These are phyloP conservation scores for Daedaleopsis sinensis DNA, from an alignment of 768 basidiomycete genomes.

Conservation along the genomic window DNA sequence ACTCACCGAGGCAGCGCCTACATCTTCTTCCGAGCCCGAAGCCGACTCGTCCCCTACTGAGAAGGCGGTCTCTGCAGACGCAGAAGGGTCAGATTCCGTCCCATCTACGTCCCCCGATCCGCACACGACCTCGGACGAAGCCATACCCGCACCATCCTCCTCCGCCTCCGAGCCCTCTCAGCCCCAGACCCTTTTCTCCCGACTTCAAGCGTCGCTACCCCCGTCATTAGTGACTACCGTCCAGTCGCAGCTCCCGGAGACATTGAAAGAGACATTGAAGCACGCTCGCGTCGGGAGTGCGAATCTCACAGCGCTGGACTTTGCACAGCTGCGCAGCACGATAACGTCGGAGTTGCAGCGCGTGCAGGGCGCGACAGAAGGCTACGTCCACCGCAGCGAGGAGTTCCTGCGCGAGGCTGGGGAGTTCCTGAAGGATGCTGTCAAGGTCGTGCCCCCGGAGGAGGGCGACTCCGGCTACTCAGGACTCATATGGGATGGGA, in stretches of 20 bases:
- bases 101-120: conserved; percentile 6
- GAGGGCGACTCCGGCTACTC: conserved; percentile 37
- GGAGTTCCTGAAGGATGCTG: conserved; percentile 70
- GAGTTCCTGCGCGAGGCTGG: conserved; percentile 69
- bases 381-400: conserved; percentile 61
- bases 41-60: conserved; percentile 12
- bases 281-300: conserved; percentile 50
- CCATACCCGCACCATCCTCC: conserved; percentile 10
- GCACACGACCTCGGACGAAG: conserved; percentile 5
- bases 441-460: conserved; percentile 90
- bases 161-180: conserved; percentile 3
- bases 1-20: conserved; percentile 46
- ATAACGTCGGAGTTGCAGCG: conserved; percentile 68
- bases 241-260: conserved; percentile 67
- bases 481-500: conserved; percentile 78
- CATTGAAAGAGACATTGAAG: conserved; percentile 45
- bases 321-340: conserved; percentile 67
- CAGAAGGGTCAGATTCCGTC: conserved; percentile 8
- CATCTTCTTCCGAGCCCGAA: conserved; percentile 20
- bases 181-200: conserved; percentile 58
- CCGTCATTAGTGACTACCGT: conserved; percentile 72
- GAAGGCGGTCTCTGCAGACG: conserved; percentile 28
- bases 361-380: conserved; percentile 80
- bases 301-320: conserved; percentile 51
- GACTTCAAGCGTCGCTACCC: conserved; percentile 74